Evolutionary conservation across 108 stramenopile species (phyloP).

Genomic region (Skeletonema marinoi): DNA sequence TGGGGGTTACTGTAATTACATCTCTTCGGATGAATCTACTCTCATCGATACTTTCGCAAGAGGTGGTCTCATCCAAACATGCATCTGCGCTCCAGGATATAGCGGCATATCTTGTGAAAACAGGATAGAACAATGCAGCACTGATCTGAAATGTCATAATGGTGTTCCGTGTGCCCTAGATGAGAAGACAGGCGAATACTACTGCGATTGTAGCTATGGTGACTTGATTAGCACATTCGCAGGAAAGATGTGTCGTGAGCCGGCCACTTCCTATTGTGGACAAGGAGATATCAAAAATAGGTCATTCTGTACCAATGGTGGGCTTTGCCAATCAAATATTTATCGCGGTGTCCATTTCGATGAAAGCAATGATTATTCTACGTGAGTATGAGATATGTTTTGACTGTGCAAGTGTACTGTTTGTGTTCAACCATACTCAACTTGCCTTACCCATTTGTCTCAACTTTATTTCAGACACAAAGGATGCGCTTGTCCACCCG

Average conservation of each 20-base stretch:
- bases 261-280: conserved; percentile 48
- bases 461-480: conserved; percentile 22
- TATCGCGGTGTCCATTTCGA: background rate
- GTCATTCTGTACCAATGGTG: conserved; percentile 49
- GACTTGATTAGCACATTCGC: conserved; percentile 32
- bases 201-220: conserved; percentile 38
- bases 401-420: background rate
- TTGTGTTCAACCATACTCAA: background rate
- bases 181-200: conserved; percentile 5
- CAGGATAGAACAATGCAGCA: conserved; percentile 41
- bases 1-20: conserved; percentile 59
- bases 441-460: background rate
- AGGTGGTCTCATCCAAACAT: conserved; percentile 55
- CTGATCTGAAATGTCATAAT: conserved; percentile 33
- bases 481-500: conserved; percentile 62
- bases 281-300: conserved; percentile 22
- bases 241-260: conserved; percentile 42
- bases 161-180: conserved; percentile 17
- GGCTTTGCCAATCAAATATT: conserved; percentile 27
- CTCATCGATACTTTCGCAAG: conserved; percentile 36
- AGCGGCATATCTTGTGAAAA: conserved; percentile 53
- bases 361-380: background rate
- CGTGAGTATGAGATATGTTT: background rate
- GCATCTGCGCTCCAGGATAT: conserved; percentile 55
- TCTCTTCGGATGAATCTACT: conserved; percentile 30